These are phyloP conservation scores for Pseudognaphalium luteoalbum DNA, from an alignment of 129 eudicot species.

Conservation along the genomic window DNA sequence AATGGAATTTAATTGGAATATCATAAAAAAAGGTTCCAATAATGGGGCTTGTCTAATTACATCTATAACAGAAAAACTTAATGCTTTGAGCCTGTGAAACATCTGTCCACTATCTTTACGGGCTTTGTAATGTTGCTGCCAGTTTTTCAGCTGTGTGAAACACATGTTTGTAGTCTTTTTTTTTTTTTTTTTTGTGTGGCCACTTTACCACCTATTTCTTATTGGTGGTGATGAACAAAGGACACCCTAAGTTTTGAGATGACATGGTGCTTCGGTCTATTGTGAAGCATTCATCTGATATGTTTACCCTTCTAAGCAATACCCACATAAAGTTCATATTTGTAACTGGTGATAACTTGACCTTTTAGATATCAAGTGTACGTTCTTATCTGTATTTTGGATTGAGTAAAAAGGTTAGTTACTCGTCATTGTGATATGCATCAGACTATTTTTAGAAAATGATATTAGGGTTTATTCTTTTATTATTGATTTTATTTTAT, in stretches of 20 bases:
- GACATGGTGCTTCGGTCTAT: neutral
- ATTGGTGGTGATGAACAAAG: conserved; percentile 13
- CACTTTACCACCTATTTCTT: conserved; percentile 10
- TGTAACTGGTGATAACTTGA: neutral
- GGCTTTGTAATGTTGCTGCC: neutral
- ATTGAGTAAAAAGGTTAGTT: neutral
- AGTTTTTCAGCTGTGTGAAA: conserved; percentile 13
- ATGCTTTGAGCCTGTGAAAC: conserved; percentile 12
- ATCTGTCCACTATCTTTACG: conserved; percentile 14
- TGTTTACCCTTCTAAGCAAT: neutral
- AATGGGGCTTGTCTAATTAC: neutral
- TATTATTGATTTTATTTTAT: too few species aligned
- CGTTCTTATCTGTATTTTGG: neutral
- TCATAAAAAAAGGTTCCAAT: neutral
- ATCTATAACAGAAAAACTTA: neutral
- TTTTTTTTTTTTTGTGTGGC: neutral
- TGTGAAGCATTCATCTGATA: neutral
- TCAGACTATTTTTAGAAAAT: neutral
- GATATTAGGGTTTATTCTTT: too few species aligned
- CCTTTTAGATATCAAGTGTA: neutral
- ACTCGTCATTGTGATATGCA: neutral
- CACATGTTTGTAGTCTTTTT: neutral
- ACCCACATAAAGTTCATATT: neutral
- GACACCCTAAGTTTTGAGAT: conserved; percentile 13
- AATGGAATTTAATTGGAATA: neutral